Evolutionary conservation across 306 rosid species (phyloP).

Genomic region (Castanea mollissima): DNA sequence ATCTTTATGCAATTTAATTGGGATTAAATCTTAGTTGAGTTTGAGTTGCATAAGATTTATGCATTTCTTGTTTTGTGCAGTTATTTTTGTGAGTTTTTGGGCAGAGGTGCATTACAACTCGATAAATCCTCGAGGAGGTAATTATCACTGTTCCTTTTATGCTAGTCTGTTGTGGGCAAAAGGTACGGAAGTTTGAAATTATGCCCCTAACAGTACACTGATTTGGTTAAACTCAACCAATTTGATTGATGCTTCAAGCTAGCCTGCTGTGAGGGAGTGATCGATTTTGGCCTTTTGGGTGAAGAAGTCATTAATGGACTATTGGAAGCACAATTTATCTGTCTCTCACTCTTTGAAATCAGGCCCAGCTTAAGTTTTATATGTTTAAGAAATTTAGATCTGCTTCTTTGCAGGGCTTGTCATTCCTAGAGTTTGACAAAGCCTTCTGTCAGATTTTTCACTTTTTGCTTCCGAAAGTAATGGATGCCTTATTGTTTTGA

Average conservation of each 20-base stretch:
- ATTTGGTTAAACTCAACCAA: background rate
- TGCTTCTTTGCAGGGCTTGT: background rate
- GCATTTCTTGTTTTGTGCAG: slow-evolving; percentile 40
- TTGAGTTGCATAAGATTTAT: background rate
- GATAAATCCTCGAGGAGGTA: slow-evolving; percentile 85
- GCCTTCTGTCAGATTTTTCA: background rate
- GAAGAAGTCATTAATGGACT: background rate
- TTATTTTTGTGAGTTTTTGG: slow-evolving; percentile 87
- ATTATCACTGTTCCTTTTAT: slow-evolving; percentile 5
- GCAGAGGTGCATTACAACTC: slow-evolving; percentile 99
- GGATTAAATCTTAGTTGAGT: no score
- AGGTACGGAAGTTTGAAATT: slow-evolving; percentile 6
- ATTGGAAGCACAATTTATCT: background rate
- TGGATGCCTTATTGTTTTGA: slow-evolving; percentile 13
- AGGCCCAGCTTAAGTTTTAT: background rate
- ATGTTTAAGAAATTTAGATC: background rate
- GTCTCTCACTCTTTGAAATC: background rate
- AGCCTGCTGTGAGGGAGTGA: background rate
- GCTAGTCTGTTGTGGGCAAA: slow-evolving; percentile 6
- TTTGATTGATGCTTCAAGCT: background rate
- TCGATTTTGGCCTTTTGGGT: background rate
- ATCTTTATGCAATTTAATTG: background rate
- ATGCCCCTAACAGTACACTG: background rate
- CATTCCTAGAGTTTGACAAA: background rate
- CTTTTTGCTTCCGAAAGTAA: background rate